Base-by-base conservation (phyloP, 2,329 filamentous ascomycete genomes). In the Talaromyces verruculosus region DNA sequence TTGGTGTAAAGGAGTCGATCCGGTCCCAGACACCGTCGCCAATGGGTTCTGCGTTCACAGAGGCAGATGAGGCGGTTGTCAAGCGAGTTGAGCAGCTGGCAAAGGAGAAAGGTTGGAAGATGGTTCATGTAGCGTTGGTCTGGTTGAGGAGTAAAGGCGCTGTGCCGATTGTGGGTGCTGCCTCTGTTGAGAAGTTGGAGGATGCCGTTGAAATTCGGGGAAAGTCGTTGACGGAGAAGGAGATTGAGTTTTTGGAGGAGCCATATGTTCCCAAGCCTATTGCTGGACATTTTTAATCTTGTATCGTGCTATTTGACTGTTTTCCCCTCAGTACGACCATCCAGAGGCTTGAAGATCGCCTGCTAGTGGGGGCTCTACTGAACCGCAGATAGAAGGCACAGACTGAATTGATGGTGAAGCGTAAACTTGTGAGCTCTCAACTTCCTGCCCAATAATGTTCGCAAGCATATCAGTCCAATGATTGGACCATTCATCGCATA, bases 141-240 rank as follows among this genome's bases (percentile, higher is more conserved):
- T 81, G 80, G 68, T 78, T 81, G 71, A 73, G 77, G 35, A 77
- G 82, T 2, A 73, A 61, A 57, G 58, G 64, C 5, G 41, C 80
- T 0, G 80, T 78, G 64, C 83, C 83, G 0, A 84, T 85, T 62
- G 80, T 85, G 64, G 84, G 84, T 1, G 83, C 85, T 69, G 82
- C 79, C 59, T 82, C 78, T 60, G 76, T 78, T 10, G 79, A 77
- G 63, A 72, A 83, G 49, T 79, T 85, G 66, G 83, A 85, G 19
- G 83, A 82, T 82, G 13, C 70, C 82, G 13, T 78, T 77, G 1
- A 75, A 76, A 64, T 55, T 22, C 28, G 51, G 4, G 81, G 78
- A 2, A 82, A 84, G 73, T 71, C 70, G 53, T 70, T 84, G 73
- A 81, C 74, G 0, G 79, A 78, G 7, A 83, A 84, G 61, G 83